These are phyloP conservation scores for Galerina marginata DNA, from an alignment of 768 basidiomycete genomes.

Conservation along the genomic window DNA sequence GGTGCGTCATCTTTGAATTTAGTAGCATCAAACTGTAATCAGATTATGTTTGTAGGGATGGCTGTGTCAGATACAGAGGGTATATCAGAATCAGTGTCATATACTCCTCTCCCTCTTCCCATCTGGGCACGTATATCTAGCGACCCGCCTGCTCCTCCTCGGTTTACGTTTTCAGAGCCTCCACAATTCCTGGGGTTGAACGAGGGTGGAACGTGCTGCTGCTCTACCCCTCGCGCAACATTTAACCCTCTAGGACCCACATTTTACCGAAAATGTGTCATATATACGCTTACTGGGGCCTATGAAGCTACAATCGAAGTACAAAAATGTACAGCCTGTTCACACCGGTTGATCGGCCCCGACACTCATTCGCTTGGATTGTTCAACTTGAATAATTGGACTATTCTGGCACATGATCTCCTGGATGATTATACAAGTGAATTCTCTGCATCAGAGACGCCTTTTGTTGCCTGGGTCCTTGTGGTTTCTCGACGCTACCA, in stretches of 20 bases:
- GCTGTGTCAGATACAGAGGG: not conserved
- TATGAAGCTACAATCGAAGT: constrained; percentile 13
- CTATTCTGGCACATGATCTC: constrained; percentile 36
- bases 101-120: constrained; percentile 16
- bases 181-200: constrained; percentile 10
- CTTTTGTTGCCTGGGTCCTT: constrained; percentile 35
- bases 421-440: constrained; percentile 38
- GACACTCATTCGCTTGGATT: constrained; percentile 32
- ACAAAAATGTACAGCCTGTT: constrained; percentile 20
- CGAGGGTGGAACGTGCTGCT: constrained; percentile 13
- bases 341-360: constrained; percentile 32
- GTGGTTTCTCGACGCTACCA: constrained; percentile 27
- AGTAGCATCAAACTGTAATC: too few species aligned
- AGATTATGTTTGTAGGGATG: not conserved
- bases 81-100: constrained; percentile 9
- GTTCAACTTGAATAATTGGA: constrained; percentile 40
- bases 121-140: constrained; percentile 15
- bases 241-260: constrained; percentile 1
- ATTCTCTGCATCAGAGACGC: constrained; percentile 40
- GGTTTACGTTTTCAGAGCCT: not conserved
- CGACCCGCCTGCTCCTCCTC: constrained; percentile 7
- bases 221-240: constrained; percentile 1
- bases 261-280: constrained; percentile 3
- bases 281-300: constrained; percentile 16
- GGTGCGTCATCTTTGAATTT: not conserved